These are phyloP conservation scores for Penicillium desertorum DNA, from an alignment of 495 filamentous ascomycete genomes.

Conservation along the genomic window DNA sequence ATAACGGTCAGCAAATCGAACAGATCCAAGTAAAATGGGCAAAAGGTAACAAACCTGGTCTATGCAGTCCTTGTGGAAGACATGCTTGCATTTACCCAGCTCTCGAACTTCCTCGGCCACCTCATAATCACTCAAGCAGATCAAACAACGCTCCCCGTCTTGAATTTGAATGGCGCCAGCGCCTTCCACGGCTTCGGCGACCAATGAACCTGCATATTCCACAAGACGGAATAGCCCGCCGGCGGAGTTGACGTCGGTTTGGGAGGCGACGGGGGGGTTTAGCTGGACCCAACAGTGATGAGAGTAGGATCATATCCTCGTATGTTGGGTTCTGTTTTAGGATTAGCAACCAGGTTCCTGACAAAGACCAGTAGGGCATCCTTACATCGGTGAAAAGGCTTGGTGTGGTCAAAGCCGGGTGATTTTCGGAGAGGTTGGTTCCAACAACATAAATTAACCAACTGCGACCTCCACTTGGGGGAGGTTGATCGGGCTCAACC, in stretches of 20 bases:
- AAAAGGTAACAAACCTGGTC: conserved; percentile 58
- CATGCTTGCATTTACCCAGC: conserved; percentile 65
- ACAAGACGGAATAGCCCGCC: conserved; percentile 57
- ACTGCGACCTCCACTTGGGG: conserved; percentile 55
- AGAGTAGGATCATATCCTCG: conserved; percentile 76
- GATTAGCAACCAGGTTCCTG: conserved; percentile 15
- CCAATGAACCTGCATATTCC: conserved; percentile 46
- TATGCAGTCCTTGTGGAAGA: conserved; percentile 74
- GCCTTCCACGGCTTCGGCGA: conserved; percentile 53
- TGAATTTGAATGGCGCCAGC: conserved; percentile 49
- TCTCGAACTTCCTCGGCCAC: conserved; percentile 60
- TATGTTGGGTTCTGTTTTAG: conserved; percentile 64
- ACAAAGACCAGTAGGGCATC: background rate
- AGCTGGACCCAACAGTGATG: conserved; percentile 68
- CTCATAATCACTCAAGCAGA: conserved; percentile 73
- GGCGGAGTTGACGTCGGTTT: conserved; percentile 64
- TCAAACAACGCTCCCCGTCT: conserved; percentile 64
- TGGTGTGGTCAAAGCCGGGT: conserved; percentile 72
- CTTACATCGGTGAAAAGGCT: conserved; percentile 74
- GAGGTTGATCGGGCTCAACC: conserved; percentile 60
- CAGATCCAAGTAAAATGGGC: background rate
- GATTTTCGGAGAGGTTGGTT: conserved; percentile 72
- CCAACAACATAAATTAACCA: conserved; percentile 82
- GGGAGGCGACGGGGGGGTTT: conserved; percentile 73
- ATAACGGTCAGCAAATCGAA: conserved; percentile 15